Evolutionary conservation across 352 stramenopile genomes (phyloP).

Genomic region (Paralagenidium karlingii): DNA sequence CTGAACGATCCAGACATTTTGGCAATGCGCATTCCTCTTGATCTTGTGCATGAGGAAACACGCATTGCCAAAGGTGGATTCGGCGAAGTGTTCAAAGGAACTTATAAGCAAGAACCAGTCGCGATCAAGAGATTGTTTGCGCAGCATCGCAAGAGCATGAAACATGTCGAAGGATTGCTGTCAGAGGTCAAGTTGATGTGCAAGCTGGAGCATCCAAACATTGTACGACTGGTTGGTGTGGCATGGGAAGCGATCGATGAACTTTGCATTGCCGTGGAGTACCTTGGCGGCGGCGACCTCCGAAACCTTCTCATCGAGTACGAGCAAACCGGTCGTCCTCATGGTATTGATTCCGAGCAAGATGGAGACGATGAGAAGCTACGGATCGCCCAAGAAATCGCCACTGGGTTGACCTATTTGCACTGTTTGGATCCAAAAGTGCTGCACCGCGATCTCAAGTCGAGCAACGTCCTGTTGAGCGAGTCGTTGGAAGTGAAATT

Average conservation of each 20-base stretch:
- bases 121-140: constrained; percentile 59
- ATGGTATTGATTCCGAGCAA: constrained; percentile 24
- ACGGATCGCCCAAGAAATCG: constrained; percentile 38
- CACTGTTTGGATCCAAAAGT: constrained; percentile 38
- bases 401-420: constrained; percentile 42
- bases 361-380: constrained; percentile 57
- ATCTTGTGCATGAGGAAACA: too few relatives aligned
- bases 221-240: constrained; percentile 48
- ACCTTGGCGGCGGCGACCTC: constrained; percentile 42
- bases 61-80: constrained; percentile 27
- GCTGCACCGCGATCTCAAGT: constrained; percentile 61
- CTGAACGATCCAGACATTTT: too few relatives aligned
- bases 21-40: too few relatives aligned
- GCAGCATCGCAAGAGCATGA: constrained; percentile 24
- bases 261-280: constrained; percentile 49
- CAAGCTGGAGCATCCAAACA: constrained; percentile 40
- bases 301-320: constrained; percentile 24
- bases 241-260: constrained; percentile 36
- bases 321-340: constrained; percentile 15
- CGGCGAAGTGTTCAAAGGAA: constrained; percentile 44
- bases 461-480: constrained; percentile 41
- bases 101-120: constrained; percentile 19
- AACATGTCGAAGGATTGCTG: constrained; percentile 28
- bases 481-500: constrained; percentile 31
- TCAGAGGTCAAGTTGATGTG: constrained; percentile 37